Conservation (phyloP, 495 filamentous ascomycete species). For the Annulohypoxylon bovei region DNA sequence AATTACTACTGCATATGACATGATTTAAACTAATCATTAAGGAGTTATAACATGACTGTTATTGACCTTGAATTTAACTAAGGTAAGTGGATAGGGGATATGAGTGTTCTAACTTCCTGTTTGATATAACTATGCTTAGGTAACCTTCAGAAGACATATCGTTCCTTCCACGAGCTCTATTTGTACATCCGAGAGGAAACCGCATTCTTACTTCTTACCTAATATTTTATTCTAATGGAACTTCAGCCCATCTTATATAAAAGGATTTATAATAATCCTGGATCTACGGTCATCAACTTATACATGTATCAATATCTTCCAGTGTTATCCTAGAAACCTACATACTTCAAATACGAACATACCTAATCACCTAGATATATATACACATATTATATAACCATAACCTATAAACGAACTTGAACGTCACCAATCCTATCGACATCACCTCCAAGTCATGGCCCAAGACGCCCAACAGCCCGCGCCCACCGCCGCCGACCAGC, state of each 20-base stretch:
- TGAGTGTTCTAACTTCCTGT: not conserved
- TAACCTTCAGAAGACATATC: not conserved
- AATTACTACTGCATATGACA: not conserved
- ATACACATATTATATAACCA: not conserved
- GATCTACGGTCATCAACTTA: not conserved
- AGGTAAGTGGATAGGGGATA: not conserved
- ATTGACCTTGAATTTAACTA: not conserved
- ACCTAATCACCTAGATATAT: not conserved
- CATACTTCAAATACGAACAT: not conserved
- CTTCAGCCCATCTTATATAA: not conserved
- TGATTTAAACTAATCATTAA: not conserved
- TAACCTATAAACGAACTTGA: not conserved
- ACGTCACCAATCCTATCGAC: not conserved
- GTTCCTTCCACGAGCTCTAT: slow-evolving; percentile 3
- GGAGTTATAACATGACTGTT: not conserved
- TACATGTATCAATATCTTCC: not conserved
- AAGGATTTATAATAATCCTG: not conserved
- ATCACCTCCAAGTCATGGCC: not conserved
- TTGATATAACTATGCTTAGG: not conserved
- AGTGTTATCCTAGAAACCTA: not conserved
- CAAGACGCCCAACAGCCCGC: not conserved
- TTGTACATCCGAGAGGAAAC: not conserved
- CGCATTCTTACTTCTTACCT: not conserved
- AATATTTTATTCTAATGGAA: not conserved
- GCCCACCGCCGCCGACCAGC: not conserved